These are phyloP conservation scores for Cyathus striatus DNA, from an alignment of 768 basidiomycete genomes.

Conservation along the genomic window DNA sequence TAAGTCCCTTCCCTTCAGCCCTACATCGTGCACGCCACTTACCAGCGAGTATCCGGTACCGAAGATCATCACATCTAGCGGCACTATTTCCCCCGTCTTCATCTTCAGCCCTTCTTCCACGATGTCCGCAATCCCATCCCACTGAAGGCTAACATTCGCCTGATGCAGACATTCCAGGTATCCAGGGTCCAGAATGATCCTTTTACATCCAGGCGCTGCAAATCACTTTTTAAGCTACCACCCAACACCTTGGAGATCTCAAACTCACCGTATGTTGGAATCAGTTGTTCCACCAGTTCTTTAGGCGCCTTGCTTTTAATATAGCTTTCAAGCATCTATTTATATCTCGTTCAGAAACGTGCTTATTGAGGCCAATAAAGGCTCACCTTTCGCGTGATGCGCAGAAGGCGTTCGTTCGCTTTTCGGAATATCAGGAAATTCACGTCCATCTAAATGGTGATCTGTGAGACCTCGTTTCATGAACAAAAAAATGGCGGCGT, in stretches of 20 bases:
- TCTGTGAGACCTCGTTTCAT: neutral
- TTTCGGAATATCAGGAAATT: conserved; percentile 34
- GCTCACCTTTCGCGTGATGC: conserved; percentile 25
- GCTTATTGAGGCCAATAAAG: neutral
- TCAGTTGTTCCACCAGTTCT: conserved; percentile 38
- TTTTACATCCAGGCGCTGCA: conserved; percentile 56
- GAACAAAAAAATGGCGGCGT: conserved; percentile 9
- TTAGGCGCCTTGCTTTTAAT: conserved; percentile 45
- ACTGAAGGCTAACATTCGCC: conserved; percentile 47
- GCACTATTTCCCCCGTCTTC: conserved; percentile 41
- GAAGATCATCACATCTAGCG: conserved; percentile 54
- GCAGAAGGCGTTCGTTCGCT: conserved; percentile 25
- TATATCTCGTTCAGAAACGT: neutral
- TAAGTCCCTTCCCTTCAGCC: neutral
- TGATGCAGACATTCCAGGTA: conserved; percentile 49
- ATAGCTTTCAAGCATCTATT: conserved; percentile 36
- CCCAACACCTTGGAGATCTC: too few relatives aligned
- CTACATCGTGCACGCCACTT: conserved; percentile 10
- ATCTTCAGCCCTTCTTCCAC: conserved; percentile 46
- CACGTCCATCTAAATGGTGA: conserved; percentile 31
- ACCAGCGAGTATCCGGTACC: conserved; percentile 51
- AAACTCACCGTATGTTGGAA: conserved; percentile 47
- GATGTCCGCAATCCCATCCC: conserved; percentile 43
- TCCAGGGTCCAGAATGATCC: conserved; percentile 55
- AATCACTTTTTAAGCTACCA: too few relatives aligned